phyloP scores from a whole-genome alignment of 306 rosid genomes.

The Cucumis sativus region DNA sequence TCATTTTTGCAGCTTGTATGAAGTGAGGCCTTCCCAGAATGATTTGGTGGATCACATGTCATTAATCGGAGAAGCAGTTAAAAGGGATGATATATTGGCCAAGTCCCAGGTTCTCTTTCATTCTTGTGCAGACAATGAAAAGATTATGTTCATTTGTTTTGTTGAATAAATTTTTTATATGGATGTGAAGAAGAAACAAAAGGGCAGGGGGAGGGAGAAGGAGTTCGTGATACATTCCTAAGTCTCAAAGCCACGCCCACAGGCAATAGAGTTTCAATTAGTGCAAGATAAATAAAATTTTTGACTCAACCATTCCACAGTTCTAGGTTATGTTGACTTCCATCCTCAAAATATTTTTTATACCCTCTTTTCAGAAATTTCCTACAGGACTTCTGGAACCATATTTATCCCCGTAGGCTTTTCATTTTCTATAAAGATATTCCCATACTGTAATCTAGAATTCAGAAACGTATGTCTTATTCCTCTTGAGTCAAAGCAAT shows the following conservation, averaged over 20 bases:
- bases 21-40: slow-evolving; percentile 30
- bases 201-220: neutral
- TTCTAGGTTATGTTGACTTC: no score
- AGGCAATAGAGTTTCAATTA: neutral
- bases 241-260: neutral
- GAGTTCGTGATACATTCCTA: neutral
- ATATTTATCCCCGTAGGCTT: no score
- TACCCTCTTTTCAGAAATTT: no score
- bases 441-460: no score
- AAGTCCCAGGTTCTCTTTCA: slow-evolving; percentile 56
- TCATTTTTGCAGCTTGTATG: slow-evolving; percentile 38
- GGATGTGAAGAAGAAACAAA: neutral
- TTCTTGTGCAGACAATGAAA: neutral
- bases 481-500: no score
- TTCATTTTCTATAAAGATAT: no score
- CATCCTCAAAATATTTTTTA: no score
- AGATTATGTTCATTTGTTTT: neutral
- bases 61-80: slow-evolving; percentile 29
- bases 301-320: no score
- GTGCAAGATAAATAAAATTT: neutral
- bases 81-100: slow-evolving; percentile 21
- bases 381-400: no score
- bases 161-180: neutral
- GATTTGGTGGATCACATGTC: slow-evolving; percentile 27
- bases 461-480: no score